These are phyloP conservation scores for Podaxis rugospora DNA, from an alignment of 768 basidiomycete genomes.

Conservation along the genomic window DNA sequence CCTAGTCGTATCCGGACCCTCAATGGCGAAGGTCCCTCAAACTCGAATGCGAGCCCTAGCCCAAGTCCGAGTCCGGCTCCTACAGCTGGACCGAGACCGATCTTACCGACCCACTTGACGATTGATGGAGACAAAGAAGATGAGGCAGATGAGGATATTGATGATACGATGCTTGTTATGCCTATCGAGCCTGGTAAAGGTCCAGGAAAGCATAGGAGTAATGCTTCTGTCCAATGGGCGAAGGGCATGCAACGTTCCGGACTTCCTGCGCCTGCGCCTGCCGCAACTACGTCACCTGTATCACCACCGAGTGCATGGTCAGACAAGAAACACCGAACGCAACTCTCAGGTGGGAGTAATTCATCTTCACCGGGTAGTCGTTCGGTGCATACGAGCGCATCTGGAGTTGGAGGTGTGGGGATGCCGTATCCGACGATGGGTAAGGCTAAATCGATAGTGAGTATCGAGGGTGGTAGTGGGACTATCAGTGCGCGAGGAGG, in stretches of 20 bases:
- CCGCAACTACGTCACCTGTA: not conserved
- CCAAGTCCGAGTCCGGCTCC: not conserved
- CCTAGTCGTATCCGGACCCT: constrained; percentile 27
- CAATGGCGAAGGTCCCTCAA: constrained; percentile 18
- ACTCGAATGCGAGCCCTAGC: constrained; percentile 19
- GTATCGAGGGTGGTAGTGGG: constrained; percentile 48
- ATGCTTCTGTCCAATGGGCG: constrained; percentile 11
- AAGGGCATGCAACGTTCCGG: not conserved
- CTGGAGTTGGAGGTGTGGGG: constrained; percentile 14
- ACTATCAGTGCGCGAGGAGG: constrained; percentile 15
- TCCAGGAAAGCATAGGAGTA: constrained; percentile 14
- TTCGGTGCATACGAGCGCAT: constrained; percentile 21
- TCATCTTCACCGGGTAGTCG: constrained; percentile 10
- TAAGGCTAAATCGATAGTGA: constrained; percentile 57
- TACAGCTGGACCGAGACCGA: constrained; percentile 1
- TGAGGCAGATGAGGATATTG: constrained; percentile 70
- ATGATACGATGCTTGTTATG: constrained; percentile 74
- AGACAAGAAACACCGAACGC: constrained; percentile 21
- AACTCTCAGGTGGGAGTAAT: constrained; percentile 18
- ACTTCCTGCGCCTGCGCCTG: constrained; percentile 1
- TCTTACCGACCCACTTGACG: constrained; percentile 6
- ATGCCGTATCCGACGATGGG: constrained; percentile 25
- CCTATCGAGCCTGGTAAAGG: constrained; percentile 45
- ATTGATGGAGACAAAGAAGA: constrained; percentile 13
- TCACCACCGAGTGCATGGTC: constrained; percentile 36